Base-by-base conservation (phyloP, 164 flowering plant genomes). In the Cinnamomum chago region DNA sequence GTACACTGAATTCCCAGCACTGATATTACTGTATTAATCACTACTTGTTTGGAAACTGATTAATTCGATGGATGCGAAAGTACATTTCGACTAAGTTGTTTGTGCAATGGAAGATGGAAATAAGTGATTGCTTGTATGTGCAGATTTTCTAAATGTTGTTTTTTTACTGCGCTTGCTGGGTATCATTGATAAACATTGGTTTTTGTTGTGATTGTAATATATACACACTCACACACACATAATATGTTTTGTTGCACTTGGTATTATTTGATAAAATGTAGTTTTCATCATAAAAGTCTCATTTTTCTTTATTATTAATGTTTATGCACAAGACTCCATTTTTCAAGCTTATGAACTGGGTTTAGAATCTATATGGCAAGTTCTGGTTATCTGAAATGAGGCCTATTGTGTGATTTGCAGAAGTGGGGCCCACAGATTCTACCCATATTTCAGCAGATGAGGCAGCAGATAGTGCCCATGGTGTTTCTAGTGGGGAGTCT, bases 401-500 rank as follows among this genome's bases (percentile, higher is more conserved):
- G 50, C 14, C 13, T 69, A 30, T 9, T 15, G 73, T 73, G 50
- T 71, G 66, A 76, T 74, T 14, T 62, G 9, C 71, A 76, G 78
- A 23, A 22, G 64, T 12, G 47, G 76, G 15, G 12, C 12, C 65
- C 40, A 22, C 27, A 7, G 73, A 35, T 70, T 52, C 67, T 20
- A 30, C 72, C 33, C 40, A n/a, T 72, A 24, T 65, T 22, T 11
- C n/a, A 33, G 22, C 13, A 24, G 75, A 76, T 30, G 72, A 70
- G 47, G 70, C 68, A 81, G 91, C 64, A 71, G 66, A 27, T 23
- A 58, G 65, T 65, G 75, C 23, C 18, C 73, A 78, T 67, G 80
- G 81, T 76, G 83, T 78, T 64, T 79, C 33, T 62, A 84, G 78
- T 76, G 87, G 67, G 65, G 85, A 86, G 62, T 15, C 67, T 14